phyloP scores from a whole-genome alignment of 495 filamentous ascomycete species.

The Penicillium canariense region DNA sequence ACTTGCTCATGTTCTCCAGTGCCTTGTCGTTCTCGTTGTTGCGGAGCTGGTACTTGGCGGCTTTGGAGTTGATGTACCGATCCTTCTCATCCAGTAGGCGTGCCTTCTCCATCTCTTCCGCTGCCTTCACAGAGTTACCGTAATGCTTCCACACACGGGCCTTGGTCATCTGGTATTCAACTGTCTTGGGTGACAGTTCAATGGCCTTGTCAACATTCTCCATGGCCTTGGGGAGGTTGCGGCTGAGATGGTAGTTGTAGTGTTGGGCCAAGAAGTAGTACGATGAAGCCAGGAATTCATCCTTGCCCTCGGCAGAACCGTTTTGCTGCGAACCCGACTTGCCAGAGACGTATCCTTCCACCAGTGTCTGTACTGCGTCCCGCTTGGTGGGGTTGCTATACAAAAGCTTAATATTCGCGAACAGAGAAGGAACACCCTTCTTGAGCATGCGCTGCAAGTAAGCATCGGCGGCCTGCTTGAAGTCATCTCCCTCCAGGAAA shows the following conservation, averaged over 20 bases:
- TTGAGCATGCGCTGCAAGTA: slow-evolving; percentile 86
- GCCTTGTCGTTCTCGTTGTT: slow-evolving; percentile 87
- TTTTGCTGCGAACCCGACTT: slow-evolving; percentile 42
- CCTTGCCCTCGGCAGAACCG: slow-evolving; percentile 44
- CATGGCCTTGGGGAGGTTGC: slow-evolving; percentile 76
- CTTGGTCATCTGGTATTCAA: slow-evolving; percentile 94
- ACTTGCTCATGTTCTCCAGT: slow-evolving; percentile 86
- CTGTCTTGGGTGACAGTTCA: slow-evolving; percentile 68
- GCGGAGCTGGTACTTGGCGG: slow-evolving; percentile 93
- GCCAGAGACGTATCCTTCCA: slow-evolving; percentile 69
- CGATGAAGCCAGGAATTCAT: slow-evolving; percentile 66
- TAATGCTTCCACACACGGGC: slow-evolving; percentile 93
- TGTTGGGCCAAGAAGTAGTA: slow-evolving; percentile 95
- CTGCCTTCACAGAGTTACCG: slow-evolving; percentile 75
- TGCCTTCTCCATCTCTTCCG: slow-evolving; percentile 85
- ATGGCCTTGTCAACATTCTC: slow-evolving; percentile 80
- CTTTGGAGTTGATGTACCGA: slow-evolving; percentile 97
- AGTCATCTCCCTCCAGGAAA: slow-evolving; percentile 82
- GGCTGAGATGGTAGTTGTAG: slow-evolving; percentile 88
- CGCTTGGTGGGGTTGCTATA: slow-evolving; percentile 77
- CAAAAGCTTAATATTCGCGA: slow-evolving; percentile 91
- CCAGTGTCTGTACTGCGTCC: slow-evolving; percentile 68
- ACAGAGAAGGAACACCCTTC: slow-evolving; percentile 95
- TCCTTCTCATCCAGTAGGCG: slow-evolving; percentile 81
- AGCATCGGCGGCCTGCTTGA: slow-evolving; percentile 70